Evolutionary conservation across 2,329 filamentous ascomycete genomes (phyloP), one percentile per base, ranked within the genome.

Genomic region (Dothistroma pini): DNA sequence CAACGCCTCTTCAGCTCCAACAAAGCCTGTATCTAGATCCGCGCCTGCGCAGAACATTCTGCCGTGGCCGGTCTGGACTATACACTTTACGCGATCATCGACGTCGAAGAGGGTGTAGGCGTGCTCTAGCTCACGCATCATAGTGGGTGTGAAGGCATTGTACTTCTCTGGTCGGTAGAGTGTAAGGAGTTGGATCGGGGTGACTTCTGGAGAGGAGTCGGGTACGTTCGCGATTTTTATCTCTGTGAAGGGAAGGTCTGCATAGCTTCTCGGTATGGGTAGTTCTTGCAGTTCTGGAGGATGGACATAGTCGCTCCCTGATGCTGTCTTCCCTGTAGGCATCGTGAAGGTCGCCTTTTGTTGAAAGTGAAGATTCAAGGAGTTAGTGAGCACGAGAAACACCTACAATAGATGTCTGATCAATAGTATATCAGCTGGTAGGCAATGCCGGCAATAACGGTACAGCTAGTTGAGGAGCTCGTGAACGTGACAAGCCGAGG

Each of bases 131-230:
- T 88, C 86, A 16, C 75, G 69, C 68, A 83, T 82, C 86, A 90
- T 90, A 14, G 75, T 78, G 21, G 80, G 77, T 2, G 86, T 90
- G 75, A 90, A 90, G 62, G 86, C 87, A 81, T 91, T 90, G 75
- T 86, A 80, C 61, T 85, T 84, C 11, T 77, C 74, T 0, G 88
- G 88, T 19, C 89, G 84, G 75, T 88, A 80, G 47, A 90, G 81
- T 1, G 83, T 83, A 35, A 90, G 74, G 63, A 89, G 73, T 54
- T 90, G 80, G 56, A 89, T 80, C 16, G 82, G 81, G 0, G 87
- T 89, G 14, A 83, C 81, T 2, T 80, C 76, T 11, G 81, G 72
- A 0, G 87, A 84, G 29, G 75, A 70, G 5, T 69, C 62, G 4
- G 72, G 73, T 56, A 79, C 73, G 64, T 80, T 77, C 29, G 71